Conservation (phyloP, 2,329 filamentous ascomycete genomes). For the Colletotrichum salicis region DNA sequence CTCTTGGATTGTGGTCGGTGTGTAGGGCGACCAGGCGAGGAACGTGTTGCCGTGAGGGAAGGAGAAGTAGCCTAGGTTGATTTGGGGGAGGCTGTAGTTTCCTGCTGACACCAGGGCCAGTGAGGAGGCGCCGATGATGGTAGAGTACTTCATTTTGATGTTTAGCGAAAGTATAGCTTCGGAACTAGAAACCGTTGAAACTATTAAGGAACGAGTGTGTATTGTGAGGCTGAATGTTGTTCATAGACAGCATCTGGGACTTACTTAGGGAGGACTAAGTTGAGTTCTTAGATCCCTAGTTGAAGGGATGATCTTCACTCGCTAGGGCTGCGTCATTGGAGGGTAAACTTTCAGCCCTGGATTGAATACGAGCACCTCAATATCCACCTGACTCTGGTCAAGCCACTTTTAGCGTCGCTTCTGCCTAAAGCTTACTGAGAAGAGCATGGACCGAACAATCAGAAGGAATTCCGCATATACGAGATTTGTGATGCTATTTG, state of each 20-base stretch:
- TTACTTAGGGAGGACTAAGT: not conserved
- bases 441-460: not conserved
- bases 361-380: not conserved
- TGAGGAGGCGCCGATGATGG: not conserved
- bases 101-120: not conserved
- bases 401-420: not conserved
- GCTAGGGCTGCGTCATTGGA: not conserved
- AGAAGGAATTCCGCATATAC: not conserved
- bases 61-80: constrained; percentile 20
- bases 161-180: not conserved
- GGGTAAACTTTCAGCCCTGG: not conserved
- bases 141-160: not conserved
- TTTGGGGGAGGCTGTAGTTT: not conserved
- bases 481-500: not conserved
- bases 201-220: not conserved
- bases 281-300: not conserved
- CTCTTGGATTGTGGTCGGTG: constrained; percentile 21
- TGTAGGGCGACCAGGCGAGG: constrained; percentile 23
- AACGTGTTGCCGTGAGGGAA: constrained; percentile 21
- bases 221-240: not conserved
- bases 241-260: not conserved
- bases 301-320: not conserved
- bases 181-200: not conserved
- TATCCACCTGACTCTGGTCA: not conserved
- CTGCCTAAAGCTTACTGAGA: not conserved